Base-by-base conservation (phyloP, 306 rosid genomes). In the Malus asiatica region DNA sequence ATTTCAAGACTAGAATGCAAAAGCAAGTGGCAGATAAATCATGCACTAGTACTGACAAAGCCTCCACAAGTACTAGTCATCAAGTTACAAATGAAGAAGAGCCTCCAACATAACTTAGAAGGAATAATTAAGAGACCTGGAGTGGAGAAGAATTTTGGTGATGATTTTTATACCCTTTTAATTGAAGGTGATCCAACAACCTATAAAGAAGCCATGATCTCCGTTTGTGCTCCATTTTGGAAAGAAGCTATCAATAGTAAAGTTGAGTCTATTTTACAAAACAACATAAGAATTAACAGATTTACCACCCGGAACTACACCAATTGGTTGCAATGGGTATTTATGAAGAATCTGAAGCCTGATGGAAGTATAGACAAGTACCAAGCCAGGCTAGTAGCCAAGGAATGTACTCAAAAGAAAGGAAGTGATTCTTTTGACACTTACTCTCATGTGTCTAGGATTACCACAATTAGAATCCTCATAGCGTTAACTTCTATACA, bases 221-320 rank as follows among this genome's bases (percentile, higher is more conserved):
- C 5, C 5, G 0, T 12, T 0, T 23, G 25, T 44, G 32, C 11
- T 45, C 13, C 1, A 27, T 20, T 76, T 22, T 66, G 73, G 55
- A 76, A 76, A 23, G 66, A 66, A n/a, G 35, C 57, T n/a, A 76
- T 66, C 1, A 48, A 52, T n/a, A 65, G 53, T 32, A 55, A 76
- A 48, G 30, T 65, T 38, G 55, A 76, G 23, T 66, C 72, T 6
- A 76, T 66, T n/a, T 19, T 66, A 23, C 51, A 44, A 27, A 51
- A 52, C 0, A 22, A 76, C 6, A 66, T 42, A 12, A 23, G 44
- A 48, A 32, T 33, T 51, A 25, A 58, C 7, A 15, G 66, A 76
- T 20, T 62, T 66, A 44, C 52, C 76, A 18, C 27, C 53, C 0
- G 13, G 35, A 2, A 8, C 38, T 11, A 63, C 13, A 29, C 68